Evolutionary conservation across 2,329 filamentous ascomycete species (phyloP).

Genomic region (Sodiomyces alkalinus): DNA sequence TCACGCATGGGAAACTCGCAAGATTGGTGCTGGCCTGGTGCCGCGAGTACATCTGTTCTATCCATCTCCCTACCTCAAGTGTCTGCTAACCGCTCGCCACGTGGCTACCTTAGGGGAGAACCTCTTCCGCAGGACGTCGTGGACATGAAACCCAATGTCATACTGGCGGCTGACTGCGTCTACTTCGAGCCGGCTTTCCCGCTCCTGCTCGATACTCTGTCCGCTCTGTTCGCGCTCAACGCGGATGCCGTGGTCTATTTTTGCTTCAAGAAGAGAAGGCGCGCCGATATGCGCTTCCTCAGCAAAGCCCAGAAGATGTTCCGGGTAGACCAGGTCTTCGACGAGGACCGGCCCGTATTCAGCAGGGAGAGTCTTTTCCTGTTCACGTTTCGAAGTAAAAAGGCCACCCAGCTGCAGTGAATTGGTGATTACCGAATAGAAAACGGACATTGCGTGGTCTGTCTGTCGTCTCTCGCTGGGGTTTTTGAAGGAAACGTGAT

Average conservation of each 20-base stretch:
- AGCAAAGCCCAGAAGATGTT: slow-evolving; percentile 56
- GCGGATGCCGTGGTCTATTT: slow-evolving; percentile 55
- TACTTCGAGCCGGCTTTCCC: slow-evolving; percentile 96
- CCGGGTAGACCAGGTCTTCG: slow-evolving; percentile 42
- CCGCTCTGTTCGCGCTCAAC: slow-evolving; percentile 58
- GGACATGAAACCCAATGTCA: slow-evolving; percentile 52
- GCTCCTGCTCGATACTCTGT: slow-evolving; percentile 63
- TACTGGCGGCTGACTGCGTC: slow-evolving; percentile 92
- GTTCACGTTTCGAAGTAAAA: slow-evolving; percentile 36
- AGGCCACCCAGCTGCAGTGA: too few relatives aligned
- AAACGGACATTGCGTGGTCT: too few relatives aligned
- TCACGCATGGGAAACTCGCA: too few relatives aligned
- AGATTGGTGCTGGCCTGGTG: too few relatives aligned
- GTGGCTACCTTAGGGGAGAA: slow-evolving; percentile 40
- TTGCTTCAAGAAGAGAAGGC: slow-evolving; percentile 86
- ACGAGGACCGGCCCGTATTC: slow-evolving; percentile 44
- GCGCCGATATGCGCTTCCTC: slow-evolving; percentile 64
- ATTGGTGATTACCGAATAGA: too few relatives aligned
- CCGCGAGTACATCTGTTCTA: too few relatives aligned
- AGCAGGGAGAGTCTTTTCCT: slow-evolving; percentile 44
- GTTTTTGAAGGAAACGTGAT: too few relatives aligned
- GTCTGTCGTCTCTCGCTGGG: too few relatives aligned
- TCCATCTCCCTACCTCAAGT: too few relatives aligned
- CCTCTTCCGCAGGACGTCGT: slow-evolving; percentile 36
- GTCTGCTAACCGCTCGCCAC: not conserved